phyloP scores from a whole-genome alignment of 139 green algal species.

The Yamagishiella unicocca region DNA sequence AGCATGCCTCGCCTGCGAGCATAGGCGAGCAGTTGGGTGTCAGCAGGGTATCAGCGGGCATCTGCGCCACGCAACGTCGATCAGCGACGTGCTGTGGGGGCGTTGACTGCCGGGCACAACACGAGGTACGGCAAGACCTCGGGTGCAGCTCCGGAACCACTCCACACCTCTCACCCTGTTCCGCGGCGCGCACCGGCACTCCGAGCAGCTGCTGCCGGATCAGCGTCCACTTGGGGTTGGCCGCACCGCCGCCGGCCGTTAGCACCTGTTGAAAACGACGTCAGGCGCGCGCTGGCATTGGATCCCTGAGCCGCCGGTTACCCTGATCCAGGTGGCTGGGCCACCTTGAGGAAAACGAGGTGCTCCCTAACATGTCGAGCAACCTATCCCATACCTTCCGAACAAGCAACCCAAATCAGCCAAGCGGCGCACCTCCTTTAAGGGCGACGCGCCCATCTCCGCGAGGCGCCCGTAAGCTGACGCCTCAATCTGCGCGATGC shows the following conservation, averaged over 20 bases:
- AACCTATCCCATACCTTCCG: too few relatives aligned
- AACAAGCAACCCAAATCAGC: too few relatives aligned
- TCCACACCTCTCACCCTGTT: slow-evolving; percentile 64
- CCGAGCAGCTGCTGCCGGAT: slow-evolving; percentile 77
- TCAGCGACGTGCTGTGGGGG: too few relatives aligned
- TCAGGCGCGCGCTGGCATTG: too few relatives aligned
- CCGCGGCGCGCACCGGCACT: slow-evolving; percentile 76
- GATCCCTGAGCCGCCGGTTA: too few relatives aligned
- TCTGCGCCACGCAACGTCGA: too few relatives aligned
- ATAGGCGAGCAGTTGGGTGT: neutral
- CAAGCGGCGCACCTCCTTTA: slow-evolving; percentile 51
- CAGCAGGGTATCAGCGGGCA: neutral
- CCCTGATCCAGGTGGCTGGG: too few relatives aligned
- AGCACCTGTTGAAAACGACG: slow-evolving; percentile 59
- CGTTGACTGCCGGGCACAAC: too few relatives aligned
- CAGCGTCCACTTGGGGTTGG: slow-evolving; percentile 83
- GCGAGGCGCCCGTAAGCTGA: slow-evolving; percentile 75
- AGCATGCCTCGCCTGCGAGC: slow-evolving; percentile 75
- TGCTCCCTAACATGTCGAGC: too few relatives aligned
- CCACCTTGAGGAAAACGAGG: too few relatives aligned
- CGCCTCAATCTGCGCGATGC: slow-evolving; percentile 87
- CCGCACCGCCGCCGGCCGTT: slow-evolving; percentile 86
- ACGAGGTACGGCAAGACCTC: too few relatives aligned
- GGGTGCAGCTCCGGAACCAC: too few relatives aligned
- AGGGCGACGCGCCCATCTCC: slow-evolving; percentile 73